phyloP scores from a whole-genome alignment of 345 rosid species.

The Eucalyptus melliodora region DNA sequence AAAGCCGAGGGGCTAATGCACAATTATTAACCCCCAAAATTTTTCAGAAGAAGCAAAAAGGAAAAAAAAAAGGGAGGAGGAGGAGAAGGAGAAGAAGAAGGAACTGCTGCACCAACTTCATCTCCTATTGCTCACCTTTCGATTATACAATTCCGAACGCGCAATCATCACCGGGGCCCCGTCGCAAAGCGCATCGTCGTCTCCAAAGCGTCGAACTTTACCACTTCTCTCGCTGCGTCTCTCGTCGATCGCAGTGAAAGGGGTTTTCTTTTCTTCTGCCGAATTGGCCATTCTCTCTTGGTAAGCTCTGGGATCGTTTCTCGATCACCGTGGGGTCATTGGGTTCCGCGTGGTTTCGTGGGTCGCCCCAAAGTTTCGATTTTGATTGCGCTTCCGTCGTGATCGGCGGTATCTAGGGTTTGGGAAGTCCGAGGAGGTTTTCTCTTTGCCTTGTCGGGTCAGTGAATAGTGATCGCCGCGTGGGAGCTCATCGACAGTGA shows the following conservation, averaged over 20 bases:
- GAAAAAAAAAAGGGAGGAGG: rapidly evolving
- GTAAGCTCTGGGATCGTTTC: not conserved
- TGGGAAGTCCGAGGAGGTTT: not conserved
- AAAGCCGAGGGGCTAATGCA: not conserved
- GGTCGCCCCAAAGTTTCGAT: not conserved
- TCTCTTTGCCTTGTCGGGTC: not conserved
- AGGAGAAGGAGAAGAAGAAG: rapidly evolving
- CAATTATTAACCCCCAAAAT: not conserved
- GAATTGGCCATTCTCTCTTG: not conserved
- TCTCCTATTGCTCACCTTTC: not conserved
- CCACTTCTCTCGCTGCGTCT: not conserved
- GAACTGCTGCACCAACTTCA: not conserved
- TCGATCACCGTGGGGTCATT: not conserved
- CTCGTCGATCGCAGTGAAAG: not conserved
- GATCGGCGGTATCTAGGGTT: not conserved
- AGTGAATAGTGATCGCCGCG: not conserved
- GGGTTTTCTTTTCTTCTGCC: not conserved
- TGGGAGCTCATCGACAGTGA: not conserved
- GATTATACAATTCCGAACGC: not conserved
- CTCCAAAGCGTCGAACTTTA: not conserved
- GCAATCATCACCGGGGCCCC: not conserved
- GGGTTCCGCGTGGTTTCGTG: not conserved
- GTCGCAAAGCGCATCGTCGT: not conserved
- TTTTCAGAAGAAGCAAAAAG: not conserved
- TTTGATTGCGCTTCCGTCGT: not conserved